Evolutionary conservation across 306 rosid species (phyloP).

Genomic region (Medicago ruthenica): DNA sequence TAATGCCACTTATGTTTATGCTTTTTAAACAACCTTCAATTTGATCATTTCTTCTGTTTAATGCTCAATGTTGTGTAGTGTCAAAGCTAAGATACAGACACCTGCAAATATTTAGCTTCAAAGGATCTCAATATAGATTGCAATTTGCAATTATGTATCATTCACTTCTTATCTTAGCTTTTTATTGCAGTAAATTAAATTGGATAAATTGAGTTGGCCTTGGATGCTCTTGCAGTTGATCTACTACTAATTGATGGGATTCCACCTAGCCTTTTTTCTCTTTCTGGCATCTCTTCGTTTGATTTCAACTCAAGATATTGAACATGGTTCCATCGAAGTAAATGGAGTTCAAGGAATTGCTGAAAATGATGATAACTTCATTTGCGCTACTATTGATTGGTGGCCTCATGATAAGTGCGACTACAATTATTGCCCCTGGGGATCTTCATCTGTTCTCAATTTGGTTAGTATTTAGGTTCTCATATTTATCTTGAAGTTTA

Average conservation of each 20-base stretch:
- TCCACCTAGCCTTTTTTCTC: constrained; percentile 57
- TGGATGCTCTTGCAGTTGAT: constrained; percentile 43
- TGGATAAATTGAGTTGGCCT: constrained; percentile 42
- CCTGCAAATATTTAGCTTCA: constrained; percentile 26
- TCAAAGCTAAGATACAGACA: constrained; percentile 1
- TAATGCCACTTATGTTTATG: background rate
- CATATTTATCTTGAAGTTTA: too few relatives aligned
- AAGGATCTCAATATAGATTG: constrained; percentile 3
- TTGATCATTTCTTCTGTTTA: background rate
- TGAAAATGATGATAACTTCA: constrained; percentile 69
- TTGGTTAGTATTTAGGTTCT: constrained; percentile 57
- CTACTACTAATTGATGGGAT: constrained; percentile 53
- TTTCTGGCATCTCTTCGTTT: constrained; percentile 57
- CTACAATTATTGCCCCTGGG: constrained; percentile 93
- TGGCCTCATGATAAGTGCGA: constrained; percentile 93
- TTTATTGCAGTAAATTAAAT: constrained; percentile 46
- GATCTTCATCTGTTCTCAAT: constrained; percentile 66
- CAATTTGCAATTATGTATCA: constrained; percentile 1
- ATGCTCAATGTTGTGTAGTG: background rate
- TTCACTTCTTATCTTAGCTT: background rate
- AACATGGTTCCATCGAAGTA: constrained; percentile 54
- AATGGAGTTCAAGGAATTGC: constrained; percentile 64
- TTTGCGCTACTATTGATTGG: constrained; percentile 99
- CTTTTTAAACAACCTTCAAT: too few relatives aligned
- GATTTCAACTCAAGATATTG: constrained; percentile 55